phyloP scores from a whole-genome alignment of 129 eudicot genomes.

The Arctium minus region DNA sequence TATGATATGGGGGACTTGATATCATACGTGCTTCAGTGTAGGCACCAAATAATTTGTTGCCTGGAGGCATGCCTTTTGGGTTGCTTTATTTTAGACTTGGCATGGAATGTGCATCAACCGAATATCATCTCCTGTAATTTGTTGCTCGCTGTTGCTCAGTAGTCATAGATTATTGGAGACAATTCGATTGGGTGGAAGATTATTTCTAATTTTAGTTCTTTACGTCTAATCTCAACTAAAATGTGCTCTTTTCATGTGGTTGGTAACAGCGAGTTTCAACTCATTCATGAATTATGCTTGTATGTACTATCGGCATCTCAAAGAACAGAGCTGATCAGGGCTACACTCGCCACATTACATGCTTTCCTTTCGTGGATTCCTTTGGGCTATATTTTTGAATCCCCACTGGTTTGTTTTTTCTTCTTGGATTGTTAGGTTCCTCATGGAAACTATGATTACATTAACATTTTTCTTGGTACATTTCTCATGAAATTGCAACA shows the following conservation, averaged over 20 bases:
- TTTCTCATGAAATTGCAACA: conserved; percentile 12
- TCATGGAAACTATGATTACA: neutral
- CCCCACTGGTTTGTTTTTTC: conserved; percentile 74
- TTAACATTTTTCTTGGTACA: neutral
- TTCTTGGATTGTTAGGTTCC: neutral
- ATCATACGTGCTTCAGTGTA: neutral
- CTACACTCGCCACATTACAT: conserved; percentile 94
- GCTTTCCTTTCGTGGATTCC: conserved; percentile 99
- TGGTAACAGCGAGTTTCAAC: conserved; percentile 88
- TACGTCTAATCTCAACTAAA: neutral
- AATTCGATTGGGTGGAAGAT: neutral
- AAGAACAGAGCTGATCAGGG: conserved; percentile 90
- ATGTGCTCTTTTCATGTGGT: conserved; percentile 11
- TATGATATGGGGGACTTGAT: neutral
- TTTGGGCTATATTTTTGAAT: conserved; percentile 95
- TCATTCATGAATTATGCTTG: conserved; percentile 94
- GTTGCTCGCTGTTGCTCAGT: neutral
- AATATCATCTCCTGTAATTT: neutral
- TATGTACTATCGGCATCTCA: conserved; percentile 97
- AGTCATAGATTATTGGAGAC: neutral
- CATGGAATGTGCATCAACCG: neutral
- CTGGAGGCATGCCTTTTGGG: neutral
- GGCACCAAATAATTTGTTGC: neutral
- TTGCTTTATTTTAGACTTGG: neutral
- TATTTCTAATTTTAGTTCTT: conserved; percentile 1